phyloP scores from a whole-genome alignment of 169 alveolate genomes.

The Babesia bigemina region DNA sequence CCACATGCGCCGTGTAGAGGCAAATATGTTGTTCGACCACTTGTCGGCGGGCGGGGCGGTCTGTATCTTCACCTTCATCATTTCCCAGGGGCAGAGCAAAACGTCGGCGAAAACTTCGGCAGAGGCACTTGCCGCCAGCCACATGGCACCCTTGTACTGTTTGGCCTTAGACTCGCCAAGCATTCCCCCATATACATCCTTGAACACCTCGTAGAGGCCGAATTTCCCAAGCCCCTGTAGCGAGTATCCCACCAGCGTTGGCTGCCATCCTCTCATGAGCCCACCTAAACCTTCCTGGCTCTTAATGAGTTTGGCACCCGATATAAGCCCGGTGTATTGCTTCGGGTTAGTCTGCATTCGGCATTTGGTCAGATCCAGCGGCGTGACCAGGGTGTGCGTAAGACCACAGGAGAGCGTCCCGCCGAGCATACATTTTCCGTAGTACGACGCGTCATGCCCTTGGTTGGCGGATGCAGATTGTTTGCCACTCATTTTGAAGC shows the following conservation, averaged over 20 bases:
- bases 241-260: slow-evolving; percentile 97
- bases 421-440: slow-evolving; percentile 94
- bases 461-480: not conserved
- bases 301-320: slow-evolving; percentile 76
- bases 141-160: slow-evolving; percentile 88
- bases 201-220: slow-evolving; percentile 97
- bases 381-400: slow-evolving; percentile 94
- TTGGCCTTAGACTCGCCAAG: slow-evolving; percentile 86
- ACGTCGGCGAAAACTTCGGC: slow-evolving; percentile 98
- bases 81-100: slow-evolving; percentile 96
- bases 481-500: not conserved
- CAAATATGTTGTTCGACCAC: slow-evolving; percentile 83
- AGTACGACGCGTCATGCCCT: slow-evolving; percentile 80
- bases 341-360: slow-evolving; percentile 92
- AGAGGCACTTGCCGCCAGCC: slow-evolving; percentile 96
- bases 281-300: slow-evolving; percentile 90
- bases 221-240: slow-evolving; percentile 97
- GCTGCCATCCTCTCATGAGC: slow-evolving; percentile 94
- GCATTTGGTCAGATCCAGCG: slow-evolving; percentile 96
- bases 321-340: slow-evolving; percentile 81
- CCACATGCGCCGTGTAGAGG: slow-evolving; percentile 84
- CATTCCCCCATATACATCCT: slow-evolving; percentile 88
- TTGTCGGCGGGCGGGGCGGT: slow-evolving; percentile 82
- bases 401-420: slow-evolving; percentile 96
- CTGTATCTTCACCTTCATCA: slow-evolving; percentile 93